These are phyloP conservation scores for Colletotrichum lupini DNA, from an alignment of 2,329 filamentous ascomycete species.

Conservation along the genomic window DNA sequence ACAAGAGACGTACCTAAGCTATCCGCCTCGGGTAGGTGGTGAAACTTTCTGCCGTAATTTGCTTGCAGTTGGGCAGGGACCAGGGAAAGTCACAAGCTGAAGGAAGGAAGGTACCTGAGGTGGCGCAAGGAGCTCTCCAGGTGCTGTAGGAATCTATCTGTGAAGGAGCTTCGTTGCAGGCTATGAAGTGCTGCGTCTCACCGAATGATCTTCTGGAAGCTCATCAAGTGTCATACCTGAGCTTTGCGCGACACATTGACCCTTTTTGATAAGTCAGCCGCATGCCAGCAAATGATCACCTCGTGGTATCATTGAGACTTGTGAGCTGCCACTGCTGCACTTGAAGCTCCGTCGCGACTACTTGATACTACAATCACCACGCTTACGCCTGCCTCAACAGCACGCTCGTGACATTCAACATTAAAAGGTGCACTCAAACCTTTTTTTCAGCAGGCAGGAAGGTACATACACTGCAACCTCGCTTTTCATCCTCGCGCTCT, in stretches of 20 bases:
- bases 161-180: conserved; percentile 2
- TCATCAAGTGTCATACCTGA: not conserved
- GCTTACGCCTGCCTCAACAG: not conserved
- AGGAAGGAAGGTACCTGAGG: not conserved
- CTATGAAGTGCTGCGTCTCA: conserved; percentile 8
- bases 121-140: not conserved
- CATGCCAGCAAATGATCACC: not conserved
- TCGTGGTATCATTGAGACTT: not conserved
- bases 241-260: not conserved
- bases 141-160: not conserved
- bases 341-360: not conserved
- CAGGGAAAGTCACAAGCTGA: not conserved
- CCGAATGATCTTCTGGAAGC: not conserved
- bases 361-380: not conserved
- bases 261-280: not conserved
- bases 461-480: not conserved
- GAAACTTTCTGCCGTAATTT: conserved; percentile 2
- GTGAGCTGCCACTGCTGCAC: not conserved
- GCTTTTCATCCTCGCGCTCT: too few species aligned
- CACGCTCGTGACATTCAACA: not conserved
- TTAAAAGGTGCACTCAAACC: not conserved
- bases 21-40: conserved; percentile 8
- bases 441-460: not conserved
- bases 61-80: not conserved
- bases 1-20: conserved; percentile 1